phyloP scores from a whole-genome alignment of 2,329 filamentous ascomycete genomes.

The Xylariaceae sp. region DNA sequence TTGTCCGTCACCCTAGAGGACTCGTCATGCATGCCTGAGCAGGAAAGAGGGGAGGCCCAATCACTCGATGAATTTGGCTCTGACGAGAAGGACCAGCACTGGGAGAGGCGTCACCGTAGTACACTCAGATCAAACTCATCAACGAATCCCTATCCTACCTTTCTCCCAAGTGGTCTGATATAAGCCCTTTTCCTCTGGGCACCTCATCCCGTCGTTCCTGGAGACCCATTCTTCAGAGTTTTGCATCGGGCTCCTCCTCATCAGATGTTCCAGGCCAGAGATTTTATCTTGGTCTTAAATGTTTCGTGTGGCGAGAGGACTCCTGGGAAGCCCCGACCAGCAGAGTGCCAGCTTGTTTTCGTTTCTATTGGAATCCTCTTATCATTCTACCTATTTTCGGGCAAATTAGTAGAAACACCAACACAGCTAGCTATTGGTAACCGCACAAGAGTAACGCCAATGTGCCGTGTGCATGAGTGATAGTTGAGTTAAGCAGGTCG shows the following conservation, averaged over 20 bases:
- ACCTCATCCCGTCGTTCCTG: constrained; percentile 4
- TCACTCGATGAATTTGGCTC: constrained; percentile 9
- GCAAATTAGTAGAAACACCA: background rate
- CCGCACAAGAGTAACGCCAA: background rate
- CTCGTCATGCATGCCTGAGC: constrained; percentile 13
- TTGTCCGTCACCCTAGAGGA: constrained; percentile 14
- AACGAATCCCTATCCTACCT: constrained; percentile 22
- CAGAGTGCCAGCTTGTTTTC: background rate
- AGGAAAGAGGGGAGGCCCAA: constrained; percentile 24
- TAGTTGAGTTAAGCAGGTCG: too few species aligned
- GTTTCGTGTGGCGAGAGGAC: background rate
- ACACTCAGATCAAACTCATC: constrained; percentile 35
- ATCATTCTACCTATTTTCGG: background rate
- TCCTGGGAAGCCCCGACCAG: background rate
- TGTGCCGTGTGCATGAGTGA: constrained; percentile 14
- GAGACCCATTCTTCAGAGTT: constrained; percentile 7
- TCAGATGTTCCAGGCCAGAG: constrained; percentile 5
- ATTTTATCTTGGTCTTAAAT: background rate
- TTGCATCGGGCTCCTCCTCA: constrained; percentile 5
- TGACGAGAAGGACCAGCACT: background rate
- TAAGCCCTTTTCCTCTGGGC: background rate
- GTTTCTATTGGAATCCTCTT: background rate
- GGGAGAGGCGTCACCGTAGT: constrained; percentile 14
- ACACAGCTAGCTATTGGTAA: too few species aligned
- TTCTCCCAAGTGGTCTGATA: background rate